Evolutionary conservation across 2,329 filamentous ascomycete species (phyloP), one percentile per base, ranked within the genome.

Genomic region (Scopulariopsis brevicaulis): DNA sequence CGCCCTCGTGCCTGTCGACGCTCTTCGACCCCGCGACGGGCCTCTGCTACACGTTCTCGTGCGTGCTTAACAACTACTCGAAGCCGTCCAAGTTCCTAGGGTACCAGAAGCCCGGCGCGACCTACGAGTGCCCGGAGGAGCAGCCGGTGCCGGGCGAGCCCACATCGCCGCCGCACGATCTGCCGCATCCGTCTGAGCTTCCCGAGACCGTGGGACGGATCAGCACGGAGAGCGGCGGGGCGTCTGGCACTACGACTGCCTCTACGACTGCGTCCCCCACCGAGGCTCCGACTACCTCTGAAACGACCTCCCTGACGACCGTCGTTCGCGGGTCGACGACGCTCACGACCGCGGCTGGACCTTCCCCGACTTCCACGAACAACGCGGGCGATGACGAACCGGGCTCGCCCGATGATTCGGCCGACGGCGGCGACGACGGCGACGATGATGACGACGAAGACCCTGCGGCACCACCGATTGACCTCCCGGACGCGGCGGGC

Each of bases 61-160:
- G 56, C 52, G 51, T 58, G 32, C 15, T 58, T 35, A 48, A 58
- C 52, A 54, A 58, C 52, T 53, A 54, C 51, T 54, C 51, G 22
- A 14, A 18, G 37, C 51, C 51, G 18, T 58, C 56, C 35, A 48
- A 54, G 28, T 58, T 54, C 37, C 52, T 54, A 14, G 56, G 56
- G 25, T 58, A 58, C 56, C 35, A 58, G 52, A 58, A 58, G 52
- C 56, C 56, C 24, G 56, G 52, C 52, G 37, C 22, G 24, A 35
- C 20, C 18, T 54, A 48, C 37, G 18, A 35, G 3, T 58, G 56
- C 51, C 56, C 56, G 12, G 35, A 50, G 20, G 56, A 54, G n/a
- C 52, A 58, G 55, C 55, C 55, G 4, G 50, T 57, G 3, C 55
- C 55, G 40, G 55, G 55, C 7, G 34, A 57, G 20, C 55, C 46